phyloP scores from a whole-genome alignment of 2,329 filamentous ascomycete species.

The Apiospora sp. region DNA sequence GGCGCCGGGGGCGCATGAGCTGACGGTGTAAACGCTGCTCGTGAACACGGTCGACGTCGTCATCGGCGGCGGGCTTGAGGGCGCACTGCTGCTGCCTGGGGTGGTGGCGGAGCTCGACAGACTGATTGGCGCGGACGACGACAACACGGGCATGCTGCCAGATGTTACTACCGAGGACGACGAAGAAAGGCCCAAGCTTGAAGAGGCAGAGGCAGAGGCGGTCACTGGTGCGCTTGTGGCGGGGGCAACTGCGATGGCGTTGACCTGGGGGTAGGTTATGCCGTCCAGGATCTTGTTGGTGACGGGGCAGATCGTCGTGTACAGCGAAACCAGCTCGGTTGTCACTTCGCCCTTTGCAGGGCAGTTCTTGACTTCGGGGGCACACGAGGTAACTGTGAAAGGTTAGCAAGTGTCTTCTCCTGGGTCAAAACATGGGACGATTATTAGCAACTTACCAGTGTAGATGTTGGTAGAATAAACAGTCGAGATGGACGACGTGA shows the following conservation, averaged over 20 bases:
- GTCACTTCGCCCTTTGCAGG: constrained; percentile 40
- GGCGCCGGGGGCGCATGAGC: constrained; percentile 33
- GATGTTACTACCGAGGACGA: not conserved
- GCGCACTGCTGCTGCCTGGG: constrained; percentile 27
- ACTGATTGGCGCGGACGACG: not conserved
- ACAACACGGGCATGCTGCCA: not conserved
- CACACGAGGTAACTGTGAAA: constrained; percentile 35
- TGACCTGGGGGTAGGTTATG: constrained; percentile 23
- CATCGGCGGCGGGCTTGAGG: constrained; percentile 33
- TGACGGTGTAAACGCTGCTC: constrained; percentile 38
- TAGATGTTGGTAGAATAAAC: constrained; percentile 40
- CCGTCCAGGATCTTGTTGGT: constrained; percentile 28
- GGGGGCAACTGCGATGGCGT: not conserved
- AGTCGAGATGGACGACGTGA: constrained; percentile 33
- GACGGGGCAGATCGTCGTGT: constrained; percentile 42
- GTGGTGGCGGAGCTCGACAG: constrained; percentile 17
- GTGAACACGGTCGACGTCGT: constrained; percentile 30
- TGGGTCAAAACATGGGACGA: constrained; percentile 17
- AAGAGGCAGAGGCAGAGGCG: not conserved
- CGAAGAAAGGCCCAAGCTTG: not conserved
- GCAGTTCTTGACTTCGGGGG: constrained; percentile 38
- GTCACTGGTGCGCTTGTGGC: not conserved
- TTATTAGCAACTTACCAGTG: constrained; percentile 35
- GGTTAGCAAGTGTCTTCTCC: constrained; percentile 29
- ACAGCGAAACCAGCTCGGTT: constrained; percentile 41